These are phyloP conservation scores for Xylaria sp. DNA, from an alignment of 2,329 filamentous ascomycete species.

Conservation along the genomic window DNA sequence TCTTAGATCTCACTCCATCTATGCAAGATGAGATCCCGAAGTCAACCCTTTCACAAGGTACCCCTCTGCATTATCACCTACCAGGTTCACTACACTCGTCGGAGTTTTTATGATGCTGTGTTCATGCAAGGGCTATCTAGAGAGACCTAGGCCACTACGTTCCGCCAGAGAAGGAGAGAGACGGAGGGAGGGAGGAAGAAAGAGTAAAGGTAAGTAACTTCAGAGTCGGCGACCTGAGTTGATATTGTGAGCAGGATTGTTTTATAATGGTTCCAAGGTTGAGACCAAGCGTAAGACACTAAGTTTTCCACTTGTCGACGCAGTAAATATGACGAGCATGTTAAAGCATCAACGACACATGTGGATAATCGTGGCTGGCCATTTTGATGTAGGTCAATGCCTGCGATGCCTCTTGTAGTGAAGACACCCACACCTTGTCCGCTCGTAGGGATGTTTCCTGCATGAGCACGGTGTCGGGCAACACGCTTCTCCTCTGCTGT, in stretches of 20 bases:
- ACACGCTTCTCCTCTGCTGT: neutral
- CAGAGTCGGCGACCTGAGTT: neutral
- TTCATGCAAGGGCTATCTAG: constrained; percentile 10
- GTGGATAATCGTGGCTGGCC: constrained; percentile 6
- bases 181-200: too few relatives aligned
- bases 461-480: constrained; percentile 10
- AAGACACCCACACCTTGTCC: neutral
- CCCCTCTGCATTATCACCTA: constrained; percentile 9
- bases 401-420: neutral
- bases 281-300: neutral
- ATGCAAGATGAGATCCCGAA: constrained; percentile 40
- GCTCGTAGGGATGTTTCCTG: neutral
- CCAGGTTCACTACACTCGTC: constrained; percentile 8
- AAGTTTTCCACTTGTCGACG: neutral
- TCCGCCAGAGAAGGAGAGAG: neutral
- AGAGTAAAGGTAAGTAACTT: neutral
- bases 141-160: neutral
- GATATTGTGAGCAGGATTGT: neutral
- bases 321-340: neutral
- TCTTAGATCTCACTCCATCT: constrained; percentile 31
- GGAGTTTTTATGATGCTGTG: constrained; percentile 13
- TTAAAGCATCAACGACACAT: neutral
- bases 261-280: neutral
- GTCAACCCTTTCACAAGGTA: constrained; percentile 28
- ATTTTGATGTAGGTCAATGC: neutral